These are phyloP conservation scores for Pyricularia pennisetigena DNA, from an alignment of 2,329 filamentous ascomycete genomes.

Conservation along the genomic window DNA sequence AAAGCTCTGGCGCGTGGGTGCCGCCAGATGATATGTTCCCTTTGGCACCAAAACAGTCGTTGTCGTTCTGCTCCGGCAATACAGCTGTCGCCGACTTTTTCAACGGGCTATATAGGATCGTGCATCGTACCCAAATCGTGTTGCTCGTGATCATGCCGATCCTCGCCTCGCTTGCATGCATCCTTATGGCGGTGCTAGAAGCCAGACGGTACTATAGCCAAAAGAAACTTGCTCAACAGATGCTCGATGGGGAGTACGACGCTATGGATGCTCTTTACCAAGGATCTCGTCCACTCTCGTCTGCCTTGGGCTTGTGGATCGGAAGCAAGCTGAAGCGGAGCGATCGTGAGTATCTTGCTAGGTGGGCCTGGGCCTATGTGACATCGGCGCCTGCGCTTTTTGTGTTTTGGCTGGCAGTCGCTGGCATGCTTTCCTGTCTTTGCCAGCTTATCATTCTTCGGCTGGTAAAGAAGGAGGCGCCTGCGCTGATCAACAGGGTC, in stretches of 20 bases:
- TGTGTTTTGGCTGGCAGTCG: conserved; percentile 70
- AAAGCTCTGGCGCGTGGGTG: conserved; percentile 59
- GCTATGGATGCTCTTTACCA: conserved; percentile 85
- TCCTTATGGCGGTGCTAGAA: conserved; percentile 74
- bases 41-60: conserved; percentile 68
- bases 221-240: conserved; percentile 57
- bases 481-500: conserved; percentile 63
- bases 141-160: conserved; percentile 66
- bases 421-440: conserved; percentile 72
- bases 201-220: conserved; percentile 67
- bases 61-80: conserved; percentile 85
- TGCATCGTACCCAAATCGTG: conserved; percentile 58
- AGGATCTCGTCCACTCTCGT: conserved; percentile 66
- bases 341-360: conserved; percentile 59
- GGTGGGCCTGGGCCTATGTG: conserved; percentile 82
- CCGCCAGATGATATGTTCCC: conserved; percentile 79
- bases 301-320: conserved; percentile 39
- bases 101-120: conserved; percentile 54
- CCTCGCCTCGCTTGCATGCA: conserved; percentile 61
- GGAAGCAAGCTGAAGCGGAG: conserved; percentile 16
- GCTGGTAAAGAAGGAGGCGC: conserved; percentile 64
- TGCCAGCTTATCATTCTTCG: conserved; percentile 74
- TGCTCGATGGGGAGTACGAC: conserved; percentile 57
- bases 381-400: conserved; percentile 81
- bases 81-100: conserved; percentile 80